Percentiles rank a stretch among this genome's conserved stretches.
These are phyloP conservation scores for Yamadazyma triangularis DNA, from an alignment of 1,139 yeast genomes.

Conservation along the genomic window DNA sequence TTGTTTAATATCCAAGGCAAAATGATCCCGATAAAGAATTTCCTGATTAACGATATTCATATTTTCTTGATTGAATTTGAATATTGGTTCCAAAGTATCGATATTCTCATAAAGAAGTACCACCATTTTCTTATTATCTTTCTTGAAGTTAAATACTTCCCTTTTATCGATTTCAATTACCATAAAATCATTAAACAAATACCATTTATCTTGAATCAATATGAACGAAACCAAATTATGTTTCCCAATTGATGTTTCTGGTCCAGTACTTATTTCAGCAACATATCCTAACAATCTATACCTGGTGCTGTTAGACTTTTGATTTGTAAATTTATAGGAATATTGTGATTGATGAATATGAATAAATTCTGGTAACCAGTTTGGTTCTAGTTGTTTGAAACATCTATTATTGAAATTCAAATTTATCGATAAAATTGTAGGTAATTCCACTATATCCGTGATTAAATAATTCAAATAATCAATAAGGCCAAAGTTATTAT, in stretches of 20 bases:
- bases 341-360: constrained; percentile 5
- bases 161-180: constrained; percentile 77
- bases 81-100: constrained; percentile 18
- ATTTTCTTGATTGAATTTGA: constrained; percentile 6
- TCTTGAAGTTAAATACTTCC: constrained; percentile 62
- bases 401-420: constrained; percentile 52
- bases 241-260: constrained; percentile 42
- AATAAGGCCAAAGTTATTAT: constrained; percentile 18
- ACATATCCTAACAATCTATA: constrained; percentile 67
- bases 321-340: constrained; percentile 19
- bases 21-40: constrained; percentile 70
- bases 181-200: constrained; percentile 83
- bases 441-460: constrained; percentile 34
- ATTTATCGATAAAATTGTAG: constrained; percentile 65
- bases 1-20: constrained; percentile 66
- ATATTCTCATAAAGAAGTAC: constrained; percentile 61
- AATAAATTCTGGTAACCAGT: constrained; percentile 44
- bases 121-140: constrained; percentile 82
- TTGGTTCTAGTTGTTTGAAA: constrained; percentile 19
- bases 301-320: constrained; percentile 23
- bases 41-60: constrained; percentile 47
- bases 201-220: constrained; percentile 63
- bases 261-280: constrained; percentile 59
- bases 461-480: constrained; percentile 58
- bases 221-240: constrained; percentile 59